Conservation (phyloP, 169 alveolate genomes). For the Plasmodium relictum region DNA sequence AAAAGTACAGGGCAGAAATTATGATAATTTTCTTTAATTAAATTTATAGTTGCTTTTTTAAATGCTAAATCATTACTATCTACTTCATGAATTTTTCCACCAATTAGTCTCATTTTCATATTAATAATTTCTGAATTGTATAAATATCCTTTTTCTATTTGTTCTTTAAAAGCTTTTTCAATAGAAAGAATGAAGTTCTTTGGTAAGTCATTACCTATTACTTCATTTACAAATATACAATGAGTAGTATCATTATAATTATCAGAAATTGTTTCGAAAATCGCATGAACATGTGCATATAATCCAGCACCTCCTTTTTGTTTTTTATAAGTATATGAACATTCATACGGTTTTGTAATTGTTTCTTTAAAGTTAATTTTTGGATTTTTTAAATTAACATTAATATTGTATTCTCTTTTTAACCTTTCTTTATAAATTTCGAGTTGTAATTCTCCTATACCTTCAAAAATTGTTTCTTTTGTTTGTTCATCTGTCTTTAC, state of each 20-base stretch:
- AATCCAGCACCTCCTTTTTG: constrained; percentile 99
- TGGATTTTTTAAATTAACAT: constrained; percentile 93
- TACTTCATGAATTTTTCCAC: constrained; percentile 95
- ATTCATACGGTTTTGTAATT: constrained; percentile 87
- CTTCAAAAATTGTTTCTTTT: constrained; percentile 94
- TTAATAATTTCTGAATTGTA: constrained; percentile 95
- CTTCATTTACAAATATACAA: constrained; percentile 82
- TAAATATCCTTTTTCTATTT: constrained; percentile 92
- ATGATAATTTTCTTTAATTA: constrained; percentile 81
- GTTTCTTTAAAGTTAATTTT: constrained; percentile 95
- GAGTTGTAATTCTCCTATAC: constrained; percentile 97
- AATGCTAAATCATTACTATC: constrained; percentile 96
- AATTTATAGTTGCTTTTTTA: constrained; percentile 91
- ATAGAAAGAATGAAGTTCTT: constrained; percentile 95
- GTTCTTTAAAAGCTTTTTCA: constrained; percentile 96
- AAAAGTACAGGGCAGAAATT: constrained; percentile 90
- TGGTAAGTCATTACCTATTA: constrained; percentile 93
- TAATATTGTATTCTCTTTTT: constrained; percentile 93
- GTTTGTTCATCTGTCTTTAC: constrained; percentile 92
- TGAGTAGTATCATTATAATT: constrained; percentile 81
- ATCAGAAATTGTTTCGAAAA: constrained; percentile 91
- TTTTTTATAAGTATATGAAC: constrained; percentile 95
- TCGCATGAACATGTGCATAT: constrained; percentile 94
- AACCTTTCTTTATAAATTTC: constrained; percentile 95
- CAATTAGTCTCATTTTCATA: constrained; percentile 90